A percentile compares a stretch with the other conserved stretches of the same genome.
Evolutionary conservation across 163 green algal genomes (phyloP).

Genomic region (Chlorella variabilis): DNA sequence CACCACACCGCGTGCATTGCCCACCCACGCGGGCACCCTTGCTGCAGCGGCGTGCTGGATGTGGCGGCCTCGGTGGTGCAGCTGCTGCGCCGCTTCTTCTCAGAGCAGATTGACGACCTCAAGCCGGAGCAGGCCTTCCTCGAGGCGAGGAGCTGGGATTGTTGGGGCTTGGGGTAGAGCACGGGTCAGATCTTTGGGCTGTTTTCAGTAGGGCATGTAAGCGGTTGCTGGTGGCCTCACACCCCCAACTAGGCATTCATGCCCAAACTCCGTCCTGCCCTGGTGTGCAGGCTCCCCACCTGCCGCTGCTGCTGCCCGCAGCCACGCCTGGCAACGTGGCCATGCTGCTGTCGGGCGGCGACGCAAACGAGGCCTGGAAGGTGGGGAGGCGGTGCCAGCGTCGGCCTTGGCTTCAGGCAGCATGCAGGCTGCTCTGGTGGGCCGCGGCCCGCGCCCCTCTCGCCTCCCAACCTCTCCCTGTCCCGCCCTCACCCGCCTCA

Average conservation of each 20-base stretch:
- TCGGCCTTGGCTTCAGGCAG: no score
- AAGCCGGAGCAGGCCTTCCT: slow-evolving; percentile 73
- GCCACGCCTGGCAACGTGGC: slow-evolving; percentile 57
- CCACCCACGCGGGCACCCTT: not conserved
- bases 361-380: slow-evolving; percentile 14
- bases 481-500: no score
- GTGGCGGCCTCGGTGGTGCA: slow-evolving; percentile 71
- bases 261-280: no score
- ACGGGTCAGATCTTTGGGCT: no score
- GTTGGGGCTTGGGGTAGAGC: no score
- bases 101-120: slow-evolving; percentile 69
- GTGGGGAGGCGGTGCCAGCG: not conserved
- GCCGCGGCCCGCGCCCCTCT: no score
- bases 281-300: slow-evolving; percentile 14
- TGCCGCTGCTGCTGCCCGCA: slow-evolving; percentile 66
- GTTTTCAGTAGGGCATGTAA: no score
- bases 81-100: slow-evolving; percentile 56
- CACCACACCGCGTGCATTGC: no score
- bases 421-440: not conserved
- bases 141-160: not conserved
- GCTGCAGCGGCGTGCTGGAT: slow-evolving; percentile 65
- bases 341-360: slow-evolving; percentile 57
- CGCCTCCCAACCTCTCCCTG: no score
- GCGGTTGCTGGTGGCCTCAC: no score
- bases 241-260: no score